Conservation (phyloP, 257 asterid genomes). For the Linderniella brevidens region DNA sequence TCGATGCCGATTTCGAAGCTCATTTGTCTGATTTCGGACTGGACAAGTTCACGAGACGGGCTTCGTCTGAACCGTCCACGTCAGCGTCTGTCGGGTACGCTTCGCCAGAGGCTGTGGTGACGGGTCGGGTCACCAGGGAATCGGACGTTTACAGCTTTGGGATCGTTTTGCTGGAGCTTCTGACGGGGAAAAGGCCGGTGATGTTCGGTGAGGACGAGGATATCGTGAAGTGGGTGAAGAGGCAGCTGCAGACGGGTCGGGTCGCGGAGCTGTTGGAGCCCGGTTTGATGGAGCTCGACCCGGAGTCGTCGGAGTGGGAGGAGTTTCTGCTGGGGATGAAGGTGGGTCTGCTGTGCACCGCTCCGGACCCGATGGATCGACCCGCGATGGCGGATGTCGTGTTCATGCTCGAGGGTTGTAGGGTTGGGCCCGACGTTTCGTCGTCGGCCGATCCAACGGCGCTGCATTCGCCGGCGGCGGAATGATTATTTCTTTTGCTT, state of each 20-base stretch:
- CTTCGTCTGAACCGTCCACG: slow-evolving; percentile 29
- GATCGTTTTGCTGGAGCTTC: slow-evolving; percentile 50
- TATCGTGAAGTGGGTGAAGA: slow-evolving; percentile 51
- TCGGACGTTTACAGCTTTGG: slow-evolving; percentile 68
- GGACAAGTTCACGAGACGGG: slow-evolving; percentile 57
- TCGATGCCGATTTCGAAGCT: slow-evolving; percentile 83
- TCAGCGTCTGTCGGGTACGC: slow-evolving; percentile 52
- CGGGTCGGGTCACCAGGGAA: slow-evolving; percentile 42
- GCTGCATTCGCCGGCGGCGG: slow-evolving; percentile 25
- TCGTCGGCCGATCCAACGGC: slow-evolving; percentile 52
- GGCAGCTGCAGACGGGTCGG: slow-evolving; percentile 46
- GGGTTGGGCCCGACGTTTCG: slow-evolving; percentile 34
- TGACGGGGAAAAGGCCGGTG: slow-evolving; percentile 56
- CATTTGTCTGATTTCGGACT: slow-evolving; percentile 66
- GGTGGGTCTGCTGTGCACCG: slow-evolving; percentile 51
- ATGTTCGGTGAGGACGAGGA: slow-evolving; percentile 57
- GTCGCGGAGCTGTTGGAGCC: slow-evolving; percentile 43
- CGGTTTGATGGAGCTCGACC: slow-evolving; percentile 52
- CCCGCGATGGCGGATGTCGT: slow-evolving; percentile 49
- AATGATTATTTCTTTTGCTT: neutral
- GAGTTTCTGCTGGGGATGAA: slow-evolving; percentile 48
- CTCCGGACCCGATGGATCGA: slow-evolving; percentile 42
- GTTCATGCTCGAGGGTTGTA: slow-evolving; percentile 58
- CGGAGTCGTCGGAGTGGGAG: slow-evolving; percentile 63
- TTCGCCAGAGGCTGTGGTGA: slow-evolving; percentile 45